These are phyloP conservation scores for Leavenworthia alabamica DNA, from an alignment of 345 rosid species.

Conservation along the genomic window DNA sequence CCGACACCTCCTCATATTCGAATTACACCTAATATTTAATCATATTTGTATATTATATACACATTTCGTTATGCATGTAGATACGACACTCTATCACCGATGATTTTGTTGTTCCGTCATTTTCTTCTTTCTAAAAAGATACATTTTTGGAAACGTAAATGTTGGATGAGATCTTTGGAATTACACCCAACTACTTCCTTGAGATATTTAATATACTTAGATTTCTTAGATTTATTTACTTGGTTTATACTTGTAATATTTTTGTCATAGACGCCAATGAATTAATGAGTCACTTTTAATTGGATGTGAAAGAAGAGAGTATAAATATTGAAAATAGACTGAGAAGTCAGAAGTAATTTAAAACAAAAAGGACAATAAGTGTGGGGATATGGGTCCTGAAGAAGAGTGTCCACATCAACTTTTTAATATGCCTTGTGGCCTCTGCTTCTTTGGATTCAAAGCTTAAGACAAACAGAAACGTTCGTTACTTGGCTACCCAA, in stretches of 20 bases:
- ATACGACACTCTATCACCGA: constrained; percentile 23
- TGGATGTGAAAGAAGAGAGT: constrained; percentile 27
- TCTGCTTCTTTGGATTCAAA: constrained; percentile 25
- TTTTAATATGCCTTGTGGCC: constrained; percentile 16
- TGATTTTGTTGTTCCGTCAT: constrained; percentile 12
- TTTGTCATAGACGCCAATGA: background rate
- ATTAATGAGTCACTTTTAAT: constrained; percentile 12
- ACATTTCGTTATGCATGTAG: constrained; percentile 9
- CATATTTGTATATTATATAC: background rate
- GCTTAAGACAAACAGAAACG: constrained; percentile 25
- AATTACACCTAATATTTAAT: background rate
- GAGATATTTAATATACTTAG: background rate
- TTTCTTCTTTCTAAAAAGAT: background rate
- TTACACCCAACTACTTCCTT: background rate
- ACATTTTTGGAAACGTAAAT: constrained; percentile 22
- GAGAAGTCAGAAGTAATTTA: constrained; percentile 18
- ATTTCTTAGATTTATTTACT: background rate
- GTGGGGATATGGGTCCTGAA: constrained; percentile 28
- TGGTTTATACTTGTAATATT: background rate
- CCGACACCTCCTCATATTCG: constrained; percentile 24
- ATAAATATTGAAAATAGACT: constrained; percentile 23
- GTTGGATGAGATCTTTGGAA: constrained; percentile 16
- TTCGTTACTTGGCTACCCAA: constrained; percentile 23
- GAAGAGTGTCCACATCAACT: constrained; percentile 24
- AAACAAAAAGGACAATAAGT: constrained; percentile 14